Conservation (phyloP, 148 eudicot genomes). For the Cornus kousa region DNA sequence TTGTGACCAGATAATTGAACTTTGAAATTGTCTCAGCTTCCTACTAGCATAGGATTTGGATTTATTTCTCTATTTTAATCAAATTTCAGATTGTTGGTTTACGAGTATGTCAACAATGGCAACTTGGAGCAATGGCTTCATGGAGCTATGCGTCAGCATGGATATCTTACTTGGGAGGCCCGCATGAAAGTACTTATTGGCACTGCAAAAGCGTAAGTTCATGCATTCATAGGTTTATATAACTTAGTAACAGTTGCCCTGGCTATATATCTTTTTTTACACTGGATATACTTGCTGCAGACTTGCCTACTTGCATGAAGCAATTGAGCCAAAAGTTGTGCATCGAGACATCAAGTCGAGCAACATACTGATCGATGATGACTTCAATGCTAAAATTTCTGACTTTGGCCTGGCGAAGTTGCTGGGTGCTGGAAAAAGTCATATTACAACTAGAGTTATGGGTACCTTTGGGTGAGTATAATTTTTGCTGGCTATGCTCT, state of each 20-base stretch:
- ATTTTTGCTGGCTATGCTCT: neutral
- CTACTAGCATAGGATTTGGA: neutral
- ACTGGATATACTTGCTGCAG: conserved; percentile 37
- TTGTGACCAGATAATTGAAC: neutral
- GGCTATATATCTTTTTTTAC: neutral
- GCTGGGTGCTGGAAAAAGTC: conserved; percentile 88
- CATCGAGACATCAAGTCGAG: conserved; percentile 96
- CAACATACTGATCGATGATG: conserved; percentile 80
- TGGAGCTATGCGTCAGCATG: conserved; percentile 79
- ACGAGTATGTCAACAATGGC: conserved; percentile 93
- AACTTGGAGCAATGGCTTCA: conserved; percentile 98
- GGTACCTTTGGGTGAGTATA: conserved; percentile 88
- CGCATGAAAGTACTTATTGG: conserved; percentile 87
- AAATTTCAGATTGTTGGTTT: conserved; percentile 64
- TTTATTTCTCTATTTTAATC: conserved; percentile 6
- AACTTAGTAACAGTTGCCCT: neutral
- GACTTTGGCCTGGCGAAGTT: conserved; percentile 98
- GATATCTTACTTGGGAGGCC: conserved; percentile 93
- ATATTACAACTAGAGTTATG: conserved; percentile 92
- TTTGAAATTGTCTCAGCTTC: neutral
- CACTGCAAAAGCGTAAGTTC: conserved; percentile 91
- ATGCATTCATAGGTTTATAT: conserved; percentile 7
- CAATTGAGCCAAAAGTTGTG: conserved; percentile 96
- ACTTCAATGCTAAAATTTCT: conserved; percentile 85
- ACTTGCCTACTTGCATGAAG: conserved; percentile 92